These are phyloP conservation scores for Monilinia aucupariae DNA, from an alignment of 2,329 filamentous ascomycete species.

Conservation along the genomic window DNA sequence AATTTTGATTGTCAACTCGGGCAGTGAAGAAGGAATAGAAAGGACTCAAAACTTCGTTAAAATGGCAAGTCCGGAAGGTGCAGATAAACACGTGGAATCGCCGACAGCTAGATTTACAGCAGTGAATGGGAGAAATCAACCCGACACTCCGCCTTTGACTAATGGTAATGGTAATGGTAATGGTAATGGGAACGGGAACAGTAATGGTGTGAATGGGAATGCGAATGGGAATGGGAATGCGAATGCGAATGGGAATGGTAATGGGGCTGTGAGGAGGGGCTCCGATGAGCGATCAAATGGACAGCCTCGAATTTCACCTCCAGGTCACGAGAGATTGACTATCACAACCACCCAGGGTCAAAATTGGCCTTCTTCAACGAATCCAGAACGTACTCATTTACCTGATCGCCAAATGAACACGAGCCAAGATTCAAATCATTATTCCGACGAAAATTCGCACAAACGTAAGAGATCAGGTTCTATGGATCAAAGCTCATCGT, in stretches of 20 bases:
- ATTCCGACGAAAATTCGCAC: constrained; percentile 42
- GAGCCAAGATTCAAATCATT: constrained; percentile 23
- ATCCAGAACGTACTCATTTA: constrained; percentile 24
- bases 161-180: constrained; percentile 8
- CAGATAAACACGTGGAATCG: constrained; percentile 26
- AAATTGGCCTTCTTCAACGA: constrained; percentile 31
- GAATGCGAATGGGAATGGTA: constrained; percentile 19
- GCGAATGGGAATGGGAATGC: constrained; percentile 19
- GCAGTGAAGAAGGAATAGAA: background rate
- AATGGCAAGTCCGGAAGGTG: constrained; percentile 24
- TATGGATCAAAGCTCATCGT: constrained; percentile 40
- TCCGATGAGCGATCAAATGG: constrained; percentile 34
- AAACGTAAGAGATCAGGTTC: constrained; percentile 69
- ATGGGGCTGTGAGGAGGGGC: constrained; percentile 27
- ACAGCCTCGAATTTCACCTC: constrained; percentile 31
- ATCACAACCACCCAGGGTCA: constrained; percentile 33
- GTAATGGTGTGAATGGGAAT: constrained; percentile 25
- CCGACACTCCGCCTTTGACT: background rate
- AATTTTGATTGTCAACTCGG: constrained; percentile 21
- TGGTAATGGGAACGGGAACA: constrained; percentile 20
- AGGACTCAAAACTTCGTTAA: constrained; percentile 8
- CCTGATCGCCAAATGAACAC: constrained; percentile 21
- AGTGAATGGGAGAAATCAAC: constrained; percentile 33
- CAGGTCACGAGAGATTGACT: constrained; percentile 35
- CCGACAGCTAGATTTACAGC: constrained; percentile 36